A percentile compares a stretch with the other conserved stretches of the same genome.
These are phyloP conservation scores for Ascochyta lentis DNA, from an alignment of 2,329 filamentous ascomycete genomes.

Conservation along the genomic window DNA sequence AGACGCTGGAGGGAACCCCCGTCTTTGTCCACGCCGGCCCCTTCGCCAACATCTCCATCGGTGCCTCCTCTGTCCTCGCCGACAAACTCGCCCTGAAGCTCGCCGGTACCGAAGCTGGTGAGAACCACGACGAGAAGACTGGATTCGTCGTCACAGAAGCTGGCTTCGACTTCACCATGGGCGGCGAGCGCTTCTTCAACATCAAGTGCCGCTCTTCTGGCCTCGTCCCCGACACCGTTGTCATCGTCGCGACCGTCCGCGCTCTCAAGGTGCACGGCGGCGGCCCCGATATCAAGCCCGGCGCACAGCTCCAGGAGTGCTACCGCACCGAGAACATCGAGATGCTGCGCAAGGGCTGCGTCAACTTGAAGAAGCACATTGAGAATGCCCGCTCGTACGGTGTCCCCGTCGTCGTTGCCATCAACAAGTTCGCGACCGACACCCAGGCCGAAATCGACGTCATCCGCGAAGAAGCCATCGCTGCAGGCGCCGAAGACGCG, in stretches of 20 bases:
- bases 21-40: slow-evolving; percentile 97
- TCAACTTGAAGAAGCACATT: slow-evolving; percentile 96
- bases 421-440: slow-evolving; percentile 96
- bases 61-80: slow-evolving; percentile 92
- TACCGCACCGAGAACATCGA: slow-evolving; percentile 96
- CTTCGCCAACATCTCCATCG: slow-evolving; percentile 98
- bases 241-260: slow-evolving; percentile 93
- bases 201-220: slow-evolving; percentile 98
- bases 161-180: slow-evolving; percentile 99
- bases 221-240: slow-evolving; percentile 88
- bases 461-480: slow-evolving; percentile 87
- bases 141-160: slow-evolving; percentile 97
- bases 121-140: slow-evolving; percentile 80
- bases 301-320: slow-evolving; percentile 81
- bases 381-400: slow-evolving; percentile 87
- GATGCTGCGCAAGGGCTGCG: slow-evolving; percentile 84
- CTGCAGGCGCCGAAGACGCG: slow-evolving; percentile 91
- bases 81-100: slow-evolving; percentile 97
- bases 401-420: slow-evolving; percentile 91
- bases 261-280: slow-evolving; percentile 97
- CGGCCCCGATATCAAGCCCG: slow-evolving; percentile 89
- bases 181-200: slow-evolving; percentile 99
- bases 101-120: slow-evolving; percentile 89
- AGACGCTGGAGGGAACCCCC: slow-evolving; percentile 94
- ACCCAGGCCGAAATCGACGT: slow-evolving; percentile 90